A percentile compares a stretch with the other conserved stretches of the same genome.
phyloP scores from a whole-genome alignment of 1,284 basidiomycete genomes.

The Amylostereum areolatum region DNA sequence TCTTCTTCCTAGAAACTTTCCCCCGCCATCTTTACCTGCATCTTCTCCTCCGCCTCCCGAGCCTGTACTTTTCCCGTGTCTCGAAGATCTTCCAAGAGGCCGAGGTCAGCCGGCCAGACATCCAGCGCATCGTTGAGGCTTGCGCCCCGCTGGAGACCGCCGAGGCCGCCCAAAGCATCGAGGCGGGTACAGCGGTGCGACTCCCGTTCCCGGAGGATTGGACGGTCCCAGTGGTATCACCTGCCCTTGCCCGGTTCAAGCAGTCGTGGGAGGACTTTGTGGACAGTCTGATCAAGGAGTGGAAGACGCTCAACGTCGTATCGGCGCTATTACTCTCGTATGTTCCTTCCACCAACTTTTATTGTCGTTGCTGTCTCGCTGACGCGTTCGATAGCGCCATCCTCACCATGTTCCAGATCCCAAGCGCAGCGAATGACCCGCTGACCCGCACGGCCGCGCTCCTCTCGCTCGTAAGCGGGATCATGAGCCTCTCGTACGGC shows the following conservation, averaged over 20 bases:
- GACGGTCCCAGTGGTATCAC: constrained; percentile 50
- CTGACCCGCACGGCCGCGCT: constrained; percentile 62
- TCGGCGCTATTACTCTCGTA: constrained; percentile 63
- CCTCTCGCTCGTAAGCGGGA: constrained; percentile 58
- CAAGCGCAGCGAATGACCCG: constrained; percentile 52
- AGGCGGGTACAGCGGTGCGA: constrained; percentile 17
- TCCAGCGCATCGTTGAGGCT: constrained; percentile 58
- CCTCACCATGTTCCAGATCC: constrained; percentile 67
- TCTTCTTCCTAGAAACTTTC: constrained; percentile 43
- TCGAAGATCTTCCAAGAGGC: constrained; percentile 68
- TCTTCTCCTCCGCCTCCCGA: constrained; percentile 61
- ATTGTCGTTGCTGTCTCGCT: background rate
- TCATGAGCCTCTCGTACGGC: constrained; percentile 72
- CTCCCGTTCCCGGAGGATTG: constrained; percentile 59
- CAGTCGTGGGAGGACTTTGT: constrained; percentile 68
- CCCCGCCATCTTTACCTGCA: constrained; percentile 59
- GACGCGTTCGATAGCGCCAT: constrained; percentile 51
- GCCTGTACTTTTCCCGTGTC: constrained; percentile 70
- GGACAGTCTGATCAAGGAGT: constrained; percentile 63
- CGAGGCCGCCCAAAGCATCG: constrained; percentile 11
- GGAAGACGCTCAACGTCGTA: constrained; percentile 74
- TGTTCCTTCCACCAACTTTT: background rate
- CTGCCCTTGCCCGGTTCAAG: constrained; percentile 59
- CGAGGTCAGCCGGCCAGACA: constrained; percentile 66
- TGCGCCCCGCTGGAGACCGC: constrained; percentile 18